Base-by-base conservation (phyloP, 371 early-diverging fungal species). In the Apophysomyces ossiformis region DNA sequence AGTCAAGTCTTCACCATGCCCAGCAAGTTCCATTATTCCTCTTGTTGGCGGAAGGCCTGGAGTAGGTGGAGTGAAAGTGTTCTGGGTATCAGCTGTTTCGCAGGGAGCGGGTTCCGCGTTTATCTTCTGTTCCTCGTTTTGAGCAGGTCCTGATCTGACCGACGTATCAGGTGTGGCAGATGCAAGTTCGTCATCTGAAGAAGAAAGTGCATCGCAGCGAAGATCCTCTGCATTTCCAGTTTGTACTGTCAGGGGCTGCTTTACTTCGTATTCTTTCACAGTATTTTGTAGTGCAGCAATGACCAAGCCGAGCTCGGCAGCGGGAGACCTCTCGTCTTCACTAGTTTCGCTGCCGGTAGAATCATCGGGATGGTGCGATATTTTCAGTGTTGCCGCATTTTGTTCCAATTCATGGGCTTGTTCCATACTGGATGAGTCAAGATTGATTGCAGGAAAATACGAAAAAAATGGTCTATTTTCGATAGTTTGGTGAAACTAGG, bases 1-100 rank as follows among this genome's bases (percentile, higher is more conserved):
- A 61, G 74, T 69, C 12, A 71, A 65, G 37, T 79, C 80, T 5
- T 82, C 83, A 54, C 65, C 65, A 7, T 39, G 18, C n/a, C 71
- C 58, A 18, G 18, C 61, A 57, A 21, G 32, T 58, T 61, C 63
- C 65, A 37, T 43, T 44, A 13, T 32, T n/a, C 13, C 39, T 37
- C 65, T 61, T 0, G 72, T 61, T n/a, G 71, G 70, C 16, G 66
- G 65, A 2, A 63, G 38, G 11, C 74, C 74, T 7, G 74, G 74
- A 1, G 66, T 74, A 1, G 74, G 74, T 18, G 74, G 74, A 4
- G 58, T 61, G 38, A 70, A 66, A 13, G 60, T 64, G 37, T 69
- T 66, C 3, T 41, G n/a, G 1, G 9, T 35, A 11, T 36, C 41
- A n/a, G 15, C 21, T 18, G 32, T 18, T 12, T 44, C 44, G 65